Conservation (phyloP, 148 eudicot genomes). For the Diospyros kaki region DNA sequence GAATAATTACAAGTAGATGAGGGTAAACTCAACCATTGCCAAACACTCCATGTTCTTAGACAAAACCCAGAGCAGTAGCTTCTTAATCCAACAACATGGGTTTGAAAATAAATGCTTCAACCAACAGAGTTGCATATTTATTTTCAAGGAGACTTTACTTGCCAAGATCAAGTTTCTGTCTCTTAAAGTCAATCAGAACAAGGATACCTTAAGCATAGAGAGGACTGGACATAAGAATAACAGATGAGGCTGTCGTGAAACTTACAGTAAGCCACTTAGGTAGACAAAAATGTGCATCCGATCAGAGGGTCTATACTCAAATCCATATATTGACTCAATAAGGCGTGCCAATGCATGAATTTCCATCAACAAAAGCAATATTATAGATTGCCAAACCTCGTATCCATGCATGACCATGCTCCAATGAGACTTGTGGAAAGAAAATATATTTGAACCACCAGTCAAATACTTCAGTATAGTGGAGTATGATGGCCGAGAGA, state of each 20-base stretch:
- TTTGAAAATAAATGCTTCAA: no score
- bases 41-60: no score
- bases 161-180: no score
- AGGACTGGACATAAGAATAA: background rate
- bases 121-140: no score
- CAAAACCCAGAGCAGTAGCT: no score
- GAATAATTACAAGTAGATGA: no score
- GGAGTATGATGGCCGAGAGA: slow-evolving; percentile 53
- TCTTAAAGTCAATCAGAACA: background rate
- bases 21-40: no score
- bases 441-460: slow-evolving; percentile 55
- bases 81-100: no score
- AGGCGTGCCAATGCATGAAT: slow-evolving; percentile 70
- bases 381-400: slow-evolving; percentile 58
- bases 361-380: slow-evolving; percentile 87
- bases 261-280: slow-evolving; percentile 80
- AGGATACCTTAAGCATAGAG: background rate
- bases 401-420: slow-evolving; percentile 26
- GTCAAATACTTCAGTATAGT: slow-evolving; percentile 54
- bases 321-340: slow-evolving; percentile 66
- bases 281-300: slow-evolving; percentile 81
- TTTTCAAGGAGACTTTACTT: no score
- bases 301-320: slow-evolving; percentile 73
- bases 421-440: slow-evolving; percentile 32
- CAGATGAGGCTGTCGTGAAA: slow-evolving; percentile 4